Evolutionary conservation across 805 yeast genomes (phyloP).

Genomic region (Candida insectalens): DNA sequence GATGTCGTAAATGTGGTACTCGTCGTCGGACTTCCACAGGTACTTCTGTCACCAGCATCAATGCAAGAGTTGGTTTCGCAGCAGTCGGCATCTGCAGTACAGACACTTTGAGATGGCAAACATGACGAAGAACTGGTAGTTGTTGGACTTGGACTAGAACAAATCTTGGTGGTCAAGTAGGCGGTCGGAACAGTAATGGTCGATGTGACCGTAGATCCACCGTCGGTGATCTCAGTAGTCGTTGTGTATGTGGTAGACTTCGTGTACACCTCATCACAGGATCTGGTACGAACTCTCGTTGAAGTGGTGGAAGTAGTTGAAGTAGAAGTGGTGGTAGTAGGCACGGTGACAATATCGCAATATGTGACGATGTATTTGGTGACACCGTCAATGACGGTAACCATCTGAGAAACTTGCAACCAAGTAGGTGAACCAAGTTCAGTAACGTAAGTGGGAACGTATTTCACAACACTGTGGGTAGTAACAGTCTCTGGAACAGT

Average conservation of each 20-base stretch:
- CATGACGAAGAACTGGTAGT: not conserved
- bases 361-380: constrained; percentile 13
- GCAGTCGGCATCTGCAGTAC: not conserved
- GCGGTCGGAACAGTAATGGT: not conserved
- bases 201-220: not conserved
- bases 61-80: not conserved
- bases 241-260: not conserved
- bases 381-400: constrained; percentile 11
- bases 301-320: constrained; percentile 5
- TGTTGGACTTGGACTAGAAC: constrained; percentile 1
- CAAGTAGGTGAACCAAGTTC: constrained; percentile 10
- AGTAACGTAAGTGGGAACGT: constrained; percentile 7
- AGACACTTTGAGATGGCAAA: not conserved
- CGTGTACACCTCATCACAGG: constrained; percentile 2
- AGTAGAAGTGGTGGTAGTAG: constrained; percentile 6
- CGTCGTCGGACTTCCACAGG: too few species aligned
- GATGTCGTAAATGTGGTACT: not conserved
- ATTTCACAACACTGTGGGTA: constrained; percentile 4
- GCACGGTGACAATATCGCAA: constrained; percentile 14
- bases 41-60: not conserved
- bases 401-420: constrained; percentile 12
- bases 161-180: constrained; percentile 3
- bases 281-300: not conserved
- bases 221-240: not conserved
- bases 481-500: not conserved